phyloP scores from a whole-genome alignment of 2,329 filamentous ascomycete genomes.

The Knufia petricola region DNA sequence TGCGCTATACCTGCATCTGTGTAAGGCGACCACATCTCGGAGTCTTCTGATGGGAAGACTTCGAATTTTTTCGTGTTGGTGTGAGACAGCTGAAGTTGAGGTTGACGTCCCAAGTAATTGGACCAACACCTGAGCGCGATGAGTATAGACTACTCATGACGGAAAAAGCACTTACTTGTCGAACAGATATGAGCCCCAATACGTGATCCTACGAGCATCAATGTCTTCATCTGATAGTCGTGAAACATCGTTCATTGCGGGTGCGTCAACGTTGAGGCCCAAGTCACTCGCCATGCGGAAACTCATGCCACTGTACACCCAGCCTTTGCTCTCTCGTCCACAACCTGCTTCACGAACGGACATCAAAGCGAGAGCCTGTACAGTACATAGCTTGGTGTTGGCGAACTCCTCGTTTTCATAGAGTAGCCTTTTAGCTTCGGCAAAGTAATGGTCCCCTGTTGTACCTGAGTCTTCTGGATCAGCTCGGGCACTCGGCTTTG shows the following conservation, averaged over 20 bases:
- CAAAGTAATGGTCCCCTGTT: slow-evolving; percentile 92
- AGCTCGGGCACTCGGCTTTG: slow-evolving; percentile 60
- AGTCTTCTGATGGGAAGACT: slow-evolving; percentile 81
- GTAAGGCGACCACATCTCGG: slow-evolving; percentile 77
- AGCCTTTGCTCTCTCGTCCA: slow-evolving; percentile 86
- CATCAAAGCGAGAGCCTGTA: slow-evolving; percentile 91
- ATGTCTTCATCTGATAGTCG: slow-evolving; percentile 69
- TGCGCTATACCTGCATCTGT: slow-evolving; percentile 72
- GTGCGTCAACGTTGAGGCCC: slow-evolving; percentile 76
- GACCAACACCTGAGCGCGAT: slow-evolving; percentile 63
- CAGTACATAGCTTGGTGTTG: slow-evolving; percentile 75
- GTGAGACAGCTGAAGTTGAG: slow-evolving; percentile 69
- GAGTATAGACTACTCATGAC: slow-evolving; percentile 1
- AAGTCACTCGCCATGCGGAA: slow-evolving; percentile 96
- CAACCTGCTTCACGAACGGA: slow-evolving; percentile 93
- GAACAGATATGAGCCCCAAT: slow-evolving; percentile 97
- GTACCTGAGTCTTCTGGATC: slow-evolving; percentile 67
- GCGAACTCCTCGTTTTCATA: slow-evolving; percentile 90
- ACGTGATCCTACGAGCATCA: slow-evolving; percentile 82
- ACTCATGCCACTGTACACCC: slow-evolving; percentile 97
- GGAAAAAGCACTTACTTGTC: slow-evolving; percentile 56
- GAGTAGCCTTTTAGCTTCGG: slow-evolving; percentile 80
- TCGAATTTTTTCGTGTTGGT: slow-evolving; percentile 83
- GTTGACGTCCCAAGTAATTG: slow-evolving; percentile 85
- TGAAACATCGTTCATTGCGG: slow-evolving; percentile 51